Percentiles rank a stretch among this genome's conserved stretches.
These are phyloP conservation scores for Yamadazyma akitaensis DNA, from an alignment of 805 yeast genomes.

Conservation along the genomic window DNA sequence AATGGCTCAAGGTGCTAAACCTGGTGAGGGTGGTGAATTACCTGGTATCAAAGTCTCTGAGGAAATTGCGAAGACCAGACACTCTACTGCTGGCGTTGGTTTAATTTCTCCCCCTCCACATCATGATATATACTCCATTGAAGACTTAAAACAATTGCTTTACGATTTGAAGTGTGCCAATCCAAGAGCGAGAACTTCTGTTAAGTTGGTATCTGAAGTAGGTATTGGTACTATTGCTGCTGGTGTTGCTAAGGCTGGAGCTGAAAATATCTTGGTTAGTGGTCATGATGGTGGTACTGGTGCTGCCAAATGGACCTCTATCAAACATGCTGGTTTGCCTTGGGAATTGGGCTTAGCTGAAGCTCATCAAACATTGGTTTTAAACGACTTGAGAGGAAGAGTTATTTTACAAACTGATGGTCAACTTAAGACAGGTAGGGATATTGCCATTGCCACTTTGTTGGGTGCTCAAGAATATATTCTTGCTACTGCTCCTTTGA, in stretches of 20 bases:
- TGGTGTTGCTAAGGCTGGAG: conserved; percentile 98
- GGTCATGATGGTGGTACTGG: conserved; percentile 99
- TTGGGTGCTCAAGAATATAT: conserved; percentile 99
- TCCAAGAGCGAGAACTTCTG: conserved; percentile 96
- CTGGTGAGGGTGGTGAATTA: conserved; percentile 99
- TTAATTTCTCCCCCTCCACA: conserved; percentile 98
- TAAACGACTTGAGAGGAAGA: conserved; percentile 93
- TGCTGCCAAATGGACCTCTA: conserved; percentile 97
- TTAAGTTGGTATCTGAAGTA: conserved; percentile 93
- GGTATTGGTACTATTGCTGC: conserved; percentile 99
- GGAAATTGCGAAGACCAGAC: conserved; percentile 90
- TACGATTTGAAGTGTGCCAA: conserved; percentile 95
- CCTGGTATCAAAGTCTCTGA: conserved; percentile 91
- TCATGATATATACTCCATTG: conserved; percentile 97
- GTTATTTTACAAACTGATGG: conserved; percentile 98
- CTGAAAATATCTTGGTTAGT: conserved; percentile 91
- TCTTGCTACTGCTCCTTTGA: conserved; percentile 93
- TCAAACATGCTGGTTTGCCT: conserved; percentile 95
- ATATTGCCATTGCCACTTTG: conserved; percentile 92
- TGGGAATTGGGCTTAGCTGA: conserved; percentile 99
- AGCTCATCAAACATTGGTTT: conserved; percentile 93
- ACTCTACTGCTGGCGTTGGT: conserved; percentile 96
- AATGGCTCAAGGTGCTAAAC: conserved; percentile 99
- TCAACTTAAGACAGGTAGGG: conserved; percentile 95
- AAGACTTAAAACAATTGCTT: conserved; percentile 93